A percentile compares a stretch with the other conserved stretches of the same genome.
phyloP scores from a whole-genome alignment of 495 filamentous ascomycete genomes.

The Trichoderma erinaceum region DNA sequence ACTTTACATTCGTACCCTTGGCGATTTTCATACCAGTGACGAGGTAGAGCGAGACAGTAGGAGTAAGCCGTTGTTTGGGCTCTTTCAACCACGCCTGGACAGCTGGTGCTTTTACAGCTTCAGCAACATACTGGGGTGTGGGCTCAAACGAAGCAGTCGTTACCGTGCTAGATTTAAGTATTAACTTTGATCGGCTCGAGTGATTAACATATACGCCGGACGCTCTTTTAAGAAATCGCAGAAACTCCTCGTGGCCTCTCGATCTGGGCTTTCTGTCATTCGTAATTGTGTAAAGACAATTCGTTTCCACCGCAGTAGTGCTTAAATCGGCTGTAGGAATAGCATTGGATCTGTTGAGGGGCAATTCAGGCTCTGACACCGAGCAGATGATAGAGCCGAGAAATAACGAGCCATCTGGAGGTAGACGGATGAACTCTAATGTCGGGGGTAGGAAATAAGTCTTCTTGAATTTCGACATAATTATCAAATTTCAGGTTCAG shows the following conservation, averaged over 20 bases:
- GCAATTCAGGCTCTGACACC: no score
- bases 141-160: slow-evolving; percentile 29
- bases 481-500: neutral
- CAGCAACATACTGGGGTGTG: slow-evolving; percentile 25
- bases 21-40: slow-evolving; percentile 31
- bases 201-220: no score
- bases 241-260: no score
- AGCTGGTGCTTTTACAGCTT: slow-evolving; percentile 28
- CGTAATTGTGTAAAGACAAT: no score
- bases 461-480: slow-evolving; percentile 5
- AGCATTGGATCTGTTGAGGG: no score
- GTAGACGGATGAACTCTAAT: slow-evolving; percentile 31
- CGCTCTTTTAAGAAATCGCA: no score
- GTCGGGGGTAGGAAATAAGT: slow-evolving; percentile 22
- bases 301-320: no score
- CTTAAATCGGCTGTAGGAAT: no score
- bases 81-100: slow-evolving; percentile 28
- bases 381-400: slow-evolving; percentile 33
- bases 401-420: slow-evolving; percentile 28
- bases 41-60: slow-evolving; percentile 23
- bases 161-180: slow-evolving; percentile 27
- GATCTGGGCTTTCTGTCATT: no score
- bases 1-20: slow-evolving; percentile 29
- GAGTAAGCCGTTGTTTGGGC: slow-evolving; percentile 26
- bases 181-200: neutral